Base-by-base conservation (phyloP, 441 rosid species). In the Gossypium laxum region DNA sequence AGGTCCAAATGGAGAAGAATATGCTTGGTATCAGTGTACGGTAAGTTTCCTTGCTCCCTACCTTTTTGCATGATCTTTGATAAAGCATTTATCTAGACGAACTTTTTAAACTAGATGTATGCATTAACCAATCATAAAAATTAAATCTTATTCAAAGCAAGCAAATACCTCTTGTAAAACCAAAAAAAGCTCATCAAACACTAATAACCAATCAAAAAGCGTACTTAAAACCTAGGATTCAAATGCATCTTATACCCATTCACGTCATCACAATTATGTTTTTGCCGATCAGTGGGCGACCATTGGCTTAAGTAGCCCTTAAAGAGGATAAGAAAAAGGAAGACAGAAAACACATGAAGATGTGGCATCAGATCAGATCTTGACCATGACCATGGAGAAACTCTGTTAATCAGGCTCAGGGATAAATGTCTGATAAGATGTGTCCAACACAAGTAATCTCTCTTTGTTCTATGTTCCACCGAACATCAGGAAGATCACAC, bases 11-110 rank as follows among this genome's bases (percentile, higher is more conserved):
- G 98, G 93, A 76, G 97, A 94, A 85, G 90, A 89, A 76, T 90
- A 86, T 80, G 99, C 97, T 4, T 94, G 98, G 99, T 94, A 92
- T 78, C 97, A 94, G 86, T 94, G 99, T 80, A 94, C 94, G 78
- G 99, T 94, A 88, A 71, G 87, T 72, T 73, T 65, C 8, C 67
- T 64, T 71, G 22, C 65, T 70, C 3, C 24, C 45, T 71, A 4
- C 55, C 24, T 51, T 26, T 38, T 45, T 62, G 62, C 72, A 26
- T 55, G 34, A 3, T 56, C 56, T 8, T 70, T 22, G 24, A 56
- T 41, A 17, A 64, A 22, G 52, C 45, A 12, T 56, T 32, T 56
- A 57, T 58, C 47, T 24, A 38, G 41, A 17, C n/a, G 28, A 12
- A 5, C 51, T 41, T 70, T 69, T 14, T 1, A 22, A 70, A 45